Base-by-base conservation (phyloP, 1,139 yeast genomes). In the Geotrichum bryndzae region DNA sequence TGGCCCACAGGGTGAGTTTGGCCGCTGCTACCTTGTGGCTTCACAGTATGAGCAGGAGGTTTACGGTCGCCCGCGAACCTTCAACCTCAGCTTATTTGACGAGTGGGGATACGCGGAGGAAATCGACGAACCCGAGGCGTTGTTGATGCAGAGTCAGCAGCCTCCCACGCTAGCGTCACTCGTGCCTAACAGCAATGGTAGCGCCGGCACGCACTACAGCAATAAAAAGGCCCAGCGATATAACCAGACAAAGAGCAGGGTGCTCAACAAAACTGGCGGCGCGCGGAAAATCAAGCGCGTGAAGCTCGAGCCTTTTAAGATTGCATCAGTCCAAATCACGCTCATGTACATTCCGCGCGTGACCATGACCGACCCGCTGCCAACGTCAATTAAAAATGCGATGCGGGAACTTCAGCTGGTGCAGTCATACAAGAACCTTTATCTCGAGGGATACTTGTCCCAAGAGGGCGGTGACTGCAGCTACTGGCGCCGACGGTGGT, bases 1-100 rank as follows among this genome's bases (percentile, higher is more conserved):
- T 66, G 97, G 97, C 1, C 80, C 80, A 53, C 94, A 89, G 71
- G 98, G 98, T 1, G 90, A 96, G 56, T 91, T 90, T 78, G 96
- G 90, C 6, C 81, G 96, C 65, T 84, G 91, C 63, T 86, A 86
- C 68, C 78, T 92, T 61, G 83, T 82, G 58, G 84, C 90, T 67
- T 81, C 83, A 46, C 85, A 85, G 66, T 83, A 83, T 68, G 88
- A 87, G 69, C 74, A 79, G 18, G 80, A 80, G 53, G 79, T 88
- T 55, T 83, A 81, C 27, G 89, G 90, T 31, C 74, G 76, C 54
- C 79, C 85, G 0, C 77, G 79, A 63, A 79, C 79, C 58, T 83
- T 84, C 69, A 79, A 80, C 55, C 73, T 90, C 60, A 84, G 86
- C 15, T 81, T 95, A 68, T 84, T 83, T 73, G 90, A 90, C 70